These are phyloP conservation scores for Linderniella brevidens DNA, from an alignment of 257 asterid species.

Conservation along the genomic window DNA sequence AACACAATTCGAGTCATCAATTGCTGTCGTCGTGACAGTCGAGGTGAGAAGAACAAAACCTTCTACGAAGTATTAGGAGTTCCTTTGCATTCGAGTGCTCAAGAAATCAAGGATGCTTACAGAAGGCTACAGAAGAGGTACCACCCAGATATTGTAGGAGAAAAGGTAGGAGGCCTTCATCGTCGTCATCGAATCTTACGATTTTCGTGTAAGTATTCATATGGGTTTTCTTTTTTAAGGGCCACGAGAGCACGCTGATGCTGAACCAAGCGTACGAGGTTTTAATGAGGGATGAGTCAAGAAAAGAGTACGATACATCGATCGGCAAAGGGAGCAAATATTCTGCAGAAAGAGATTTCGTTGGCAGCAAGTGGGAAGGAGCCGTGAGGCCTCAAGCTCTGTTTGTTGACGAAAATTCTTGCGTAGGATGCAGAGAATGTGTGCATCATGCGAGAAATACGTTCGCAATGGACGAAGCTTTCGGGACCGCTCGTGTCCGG, in stretches of 20 bases:
- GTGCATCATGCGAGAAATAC: slow-evolving; percentile 40
- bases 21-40: slow-evolving; percentile 10
- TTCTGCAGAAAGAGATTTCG: slow-evolving; percentile 7
- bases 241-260: slow-evolving; percentile 31
- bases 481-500: slow-evolving; percentile 40
- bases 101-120: slow-evolving; percentile 38
- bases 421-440: slow-evolving; percentile 54
- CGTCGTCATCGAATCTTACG: not conserved
- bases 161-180: slow-evolving; percentile 16
- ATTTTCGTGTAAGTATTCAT: not conserved
- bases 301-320: slow-evolving; percentile 28
- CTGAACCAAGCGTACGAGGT: slow-evolving; percentile 41
- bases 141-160: slow-evolving; percentile 54
- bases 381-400: slow-evolving; percentile 36
- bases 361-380: slow-evolving; percentile 37
- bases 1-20: too few species aligned
- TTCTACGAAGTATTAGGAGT: slow-evolving; percentile 40
- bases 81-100: slow-evolving; percentile 26
- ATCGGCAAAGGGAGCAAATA: slow-evolving; percentile 12
- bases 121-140: slow-evolving; percentile 39
- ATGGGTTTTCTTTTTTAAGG: slow-evolving; percentile 22
- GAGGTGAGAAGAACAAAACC: slow-evolving; percentile 16
- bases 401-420: slow-evolving; percentile 42
- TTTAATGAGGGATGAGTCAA: slow-evolving; percentile 21
- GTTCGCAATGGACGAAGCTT: slow-evolving; percentile 40